These are phyloP conservation scores for Stygiomarasmius scandens DNA, from an alignment of 1,284 basidiomycete species.

Conservation along the genomic window DNA sequence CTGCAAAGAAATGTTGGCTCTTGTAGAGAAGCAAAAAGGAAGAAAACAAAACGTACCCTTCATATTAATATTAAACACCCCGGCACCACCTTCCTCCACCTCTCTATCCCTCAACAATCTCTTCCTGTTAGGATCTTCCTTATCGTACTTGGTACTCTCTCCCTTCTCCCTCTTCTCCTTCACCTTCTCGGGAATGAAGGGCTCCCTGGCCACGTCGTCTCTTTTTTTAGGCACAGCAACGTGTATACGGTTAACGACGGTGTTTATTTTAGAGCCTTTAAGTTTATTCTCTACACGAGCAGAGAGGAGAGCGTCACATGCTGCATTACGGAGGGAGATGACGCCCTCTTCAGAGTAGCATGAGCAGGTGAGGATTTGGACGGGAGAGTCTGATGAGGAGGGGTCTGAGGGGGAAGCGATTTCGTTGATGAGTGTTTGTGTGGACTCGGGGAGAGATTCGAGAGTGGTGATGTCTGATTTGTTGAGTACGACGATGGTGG, in stretches of 20 bases:
- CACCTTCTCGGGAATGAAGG: slow-evolving; percentile 86
- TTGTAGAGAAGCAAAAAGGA: neutral
- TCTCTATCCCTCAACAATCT: slow-evolving; percentile 81
- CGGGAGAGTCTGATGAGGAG: slow-evolving; percentile 41
- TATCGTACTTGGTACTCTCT: slow-evolving; percentile 82
- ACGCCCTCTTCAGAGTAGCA: slow-evolving; percentile 96
- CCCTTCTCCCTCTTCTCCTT: slow-evolving; percentile 45
- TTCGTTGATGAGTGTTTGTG: slow-evolving; percentile 80
- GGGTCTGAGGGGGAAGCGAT: slow-evolving; percentile 76
- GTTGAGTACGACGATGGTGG: slow-evolving; percentile 91
- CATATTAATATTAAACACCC: slow-evolving; percentile 88
- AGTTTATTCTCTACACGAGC: slow-evolving; percentile 93
- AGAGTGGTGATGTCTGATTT: slow-evolving; percentile 91
- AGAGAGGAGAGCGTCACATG: slow-evolving; percentile 90
- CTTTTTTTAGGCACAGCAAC: slow-evolving; percentile 88
- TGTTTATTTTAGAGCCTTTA: slow-evolving; percentile 90
- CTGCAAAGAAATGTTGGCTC: slow-evolving; percentile 41
- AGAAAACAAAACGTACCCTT: slow-evolving; percentile 61
- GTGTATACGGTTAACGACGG: slow-evolving; percentile 90
- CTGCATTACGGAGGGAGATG: slow-evolving; percentile 90
- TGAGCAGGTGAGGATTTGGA: slow-evolving; percentile 75
- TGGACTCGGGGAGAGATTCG: slow-evolving; percentile 77
- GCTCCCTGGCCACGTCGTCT: slow-evolving; percentile 82
- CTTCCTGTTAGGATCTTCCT: slow-evolving; percentile 75
- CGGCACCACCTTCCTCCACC: slow-evolving; percentile 82